These are phyloP conservation scores for Edaphochlamys debaryana DNA, from an alignment of 139 green algal genomes.

Conservation along the genomic window DNA sequence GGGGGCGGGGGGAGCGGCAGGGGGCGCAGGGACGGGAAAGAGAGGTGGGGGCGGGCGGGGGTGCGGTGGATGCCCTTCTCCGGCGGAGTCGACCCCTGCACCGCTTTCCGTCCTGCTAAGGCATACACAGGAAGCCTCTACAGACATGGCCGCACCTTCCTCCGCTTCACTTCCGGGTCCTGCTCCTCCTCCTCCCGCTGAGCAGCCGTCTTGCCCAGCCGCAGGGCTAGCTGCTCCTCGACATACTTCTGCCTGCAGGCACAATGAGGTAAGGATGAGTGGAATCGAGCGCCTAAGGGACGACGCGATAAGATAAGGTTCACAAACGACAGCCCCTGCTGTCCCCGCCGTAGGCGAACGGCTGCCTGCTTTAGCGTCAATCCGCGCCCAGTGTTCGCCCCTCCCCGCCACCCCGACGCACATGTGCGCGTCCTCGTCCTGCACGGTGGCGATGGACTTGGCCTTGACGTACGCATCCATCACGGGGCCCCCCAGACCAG, in stretches of 20 bases:
- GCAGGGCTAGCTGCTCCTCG: background rate
- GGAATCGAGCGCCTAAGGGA: no score
- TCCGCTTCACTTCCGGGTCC: conserved; percentile 35
- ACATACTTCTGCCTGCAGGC: no score
- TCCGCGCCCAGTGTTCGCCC: no score
- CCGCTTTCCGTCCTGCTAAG: no score
- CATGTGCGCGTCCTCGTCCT: conserved; percentile 35
- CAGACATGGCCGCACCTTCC: background rate
- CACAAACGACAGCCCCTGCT: no score
- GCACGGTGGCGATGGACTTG: conserved; percentile 23
- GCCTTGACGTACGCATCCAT: conserved; percentile 41
- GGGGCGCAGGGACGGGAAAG: background rate
- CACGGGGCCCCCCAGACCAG: background rate
- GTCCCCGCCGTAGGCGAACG: no score
- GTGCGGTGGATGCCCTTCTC: background rate
- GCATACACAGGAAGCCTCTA: no score
- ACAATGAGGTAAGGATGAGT: no score
- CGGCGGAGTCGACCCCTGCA: no score
- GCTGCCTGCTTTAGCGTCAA: no score
- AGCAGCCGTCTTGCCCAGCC: background rate
- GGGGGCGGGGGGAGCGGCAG: background rate
- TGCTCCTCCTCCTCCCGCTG: background rate
- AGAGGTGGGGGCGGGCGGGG: background rate
- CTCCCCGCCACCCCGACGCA: background rate
- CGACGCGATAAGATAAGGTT: no score